Evolutionary conservation across 2,329 filamentous ascomycete genomes (phyloP), one percentile per base, ranked within the genome.

Genomic region (Fusarium sp.): DNA sequence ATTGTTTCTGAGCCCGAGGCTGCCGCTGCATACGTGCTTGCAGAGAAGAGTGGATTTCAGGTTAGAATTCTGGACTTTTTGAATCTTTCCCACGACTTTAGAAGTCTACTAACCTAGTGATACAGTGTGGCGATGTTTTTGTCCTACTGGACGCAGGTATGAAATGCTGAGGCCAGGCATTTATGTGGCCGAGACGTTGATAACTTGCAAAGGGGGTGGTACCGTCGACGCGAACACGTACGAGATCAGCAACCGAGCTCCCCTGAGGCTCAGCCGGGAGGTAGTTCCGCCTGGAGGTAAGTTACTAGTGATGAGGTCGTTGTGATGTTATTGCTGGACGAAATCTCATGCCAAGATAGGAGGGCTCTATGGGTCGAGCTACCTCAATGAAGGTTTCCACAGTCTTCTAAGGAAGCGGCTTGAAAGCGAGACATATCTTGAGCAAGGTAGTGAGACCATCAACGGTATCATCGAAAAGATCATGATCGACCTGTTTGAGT

Each of bases 1-100:
- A 41, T 65, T 2, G 30, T 66, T 11, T 27, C 64, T 7, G 64
- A 66, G 28, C 62, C 64, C 2, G 64, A 66, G 2, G 44, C 64
- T 3, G 62, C 50, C 0, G 61, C 64, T 0, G 50, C 62, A 0
- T 44, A 43, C 23, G 23, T 66, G 16, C 34, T 65, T 1, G 9
- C 23, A 2, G 7, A 6, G 6, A 3, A 6, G 0, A 16, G 6
- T 11, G n/a, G 16, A 2, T 55, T 64, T 10, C 48, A 40, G 12
- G 61, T 64, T 2, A 13, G 11, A 7, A 9, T 8, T 9, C 39
- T 23, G 18, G 18, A 23, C 18, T 23, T 23, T 23, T 23, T 23
- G 18, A 23, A 4, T 23, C 18, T 23, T 23, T 23, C 18, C 18
- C 18, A 23, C 18, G 18, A 23, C 4, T 23, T 23, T 23, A 4